Evolutionary conservation across 208 protist genomes (phyloP).

Genomic region (Leishmania aethiopica): DNA sequence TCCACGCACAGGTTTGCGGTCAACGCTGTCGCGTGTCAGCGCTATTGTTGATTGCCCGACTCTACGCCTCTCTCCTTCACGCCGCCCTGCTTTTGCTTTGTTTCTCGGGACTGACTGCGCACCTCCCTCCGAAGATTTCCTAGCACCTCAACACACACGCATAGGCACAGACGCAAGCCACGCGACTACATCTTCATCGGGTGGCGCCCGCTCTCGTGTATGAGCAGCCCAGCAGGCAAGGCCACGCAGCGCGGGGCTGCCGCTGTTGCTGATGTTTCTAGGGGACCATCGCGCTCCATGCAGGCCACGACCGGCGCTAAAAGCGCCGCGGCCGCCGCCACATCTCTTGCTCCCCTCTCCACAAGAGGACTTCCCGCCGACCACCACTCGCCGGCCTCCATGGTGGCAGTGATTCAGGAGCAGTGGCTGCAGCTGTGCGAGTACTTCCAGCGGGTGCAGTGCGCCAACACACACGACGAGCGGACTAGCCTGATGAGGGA

Average conservation of each 20-base stretch:
- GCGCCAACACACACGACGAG: constrained; percentile 35
- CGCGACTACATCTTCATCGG: not conserved
- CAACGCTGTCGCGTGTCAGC: not conserved
- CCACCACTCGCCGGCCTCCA: constrained; percentile 11
- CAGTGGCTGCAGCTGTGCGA: constrained; percentile 57
- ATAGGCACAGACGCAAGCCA: not conserved
- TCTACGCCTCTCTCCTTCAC: not conserved
- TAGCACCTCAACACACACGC: not conserved
- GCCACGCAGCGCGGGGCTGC: not conserved
- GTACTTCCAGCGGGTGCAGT: constrained; percentile 61
- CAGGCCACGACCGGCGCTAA: not conserved
- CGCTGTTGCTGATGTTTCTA: not conserved
- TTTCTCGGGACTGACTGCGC: too few species aligned
- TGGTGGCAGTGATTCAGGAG: constrained; percentile 29
- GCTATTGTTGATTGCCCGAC: not conserved
- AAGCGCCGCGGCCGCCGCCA: not conserved
- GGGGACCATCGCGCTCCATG: not conserved
- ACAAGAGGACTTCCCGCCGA: not conserved
- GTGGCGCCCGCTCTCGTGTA: not conserved
- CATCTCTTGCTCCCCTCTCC: not conserved
- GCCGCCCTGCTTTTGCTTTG: not conserved
- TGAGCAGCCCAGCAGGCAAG: not conserved
- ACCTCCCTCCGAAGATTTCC: not conserved
- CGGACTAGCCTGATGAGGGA: constrained; percentile 21
- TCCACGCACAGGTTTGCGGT: not conserved